Base-by-base conservation (phyloP, 768 basidiomycete species). In the Lactarius hengduanensis region DNA sequence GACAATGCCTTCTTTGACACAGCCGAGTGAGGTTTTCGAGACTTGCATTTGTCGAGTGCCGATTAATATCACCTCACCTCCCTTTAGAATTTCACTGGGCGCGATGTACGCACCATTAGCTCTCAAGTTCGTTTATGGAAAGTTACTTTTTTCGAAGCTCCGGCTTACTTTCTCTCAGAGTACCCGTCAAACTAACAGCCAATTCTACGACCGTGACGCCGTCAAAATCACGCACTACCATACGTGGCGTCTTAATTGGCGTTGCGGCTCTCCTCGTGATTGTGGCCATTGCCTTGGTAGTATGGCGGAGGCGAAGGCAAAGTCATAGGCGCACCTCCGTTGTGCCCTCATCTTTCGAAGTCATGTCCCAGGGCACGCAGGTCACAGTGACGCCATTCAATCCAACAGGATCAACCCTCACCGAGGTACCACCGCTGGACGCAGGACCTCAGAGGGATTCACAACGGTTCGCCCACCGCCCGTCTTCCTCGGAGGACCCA, bases 41-140 rank as follows among this genome's bases (percentile, higher is more conserved):
- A 30, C 8, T 32, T 45, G 7, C 11, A n/a, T 28, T 45, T 8
- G 16, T 18, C 18, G 16, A 28, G 36, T 53, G 4, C 20, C 3
- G 30, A 41, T 38, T 34, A 18, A 53, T 9, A 15, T 3, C 47
- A 18, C 40, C 1, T 7, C 16, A 1, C 7, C 10, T 13, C 26
- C 26, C 40, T n/a, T 13, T 30, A 73, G 72, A 50, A 68, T 71
- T 18, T 66, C 66, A 15, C 65, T 68, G 13, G 72, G 72, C 38
- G 72, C 66, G 8, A 59, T 72, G 60, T 73, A 66, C 58, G 72
- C 72, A 8, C 71, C 68, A 22, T 58, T 73, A 4, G 69, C 71
- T 28, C 53, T 69, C 18, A 66, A 47, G 72, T 73, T 38, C 59
- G 72, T 65, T 9, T 32, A 38, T 26, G 30, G 11, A 1, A 5